Evolutionary conservation across 2,329 filamentous ascomycete genomes (phyloP).

Genomic region (Neoascochyta sp.): DNA sequence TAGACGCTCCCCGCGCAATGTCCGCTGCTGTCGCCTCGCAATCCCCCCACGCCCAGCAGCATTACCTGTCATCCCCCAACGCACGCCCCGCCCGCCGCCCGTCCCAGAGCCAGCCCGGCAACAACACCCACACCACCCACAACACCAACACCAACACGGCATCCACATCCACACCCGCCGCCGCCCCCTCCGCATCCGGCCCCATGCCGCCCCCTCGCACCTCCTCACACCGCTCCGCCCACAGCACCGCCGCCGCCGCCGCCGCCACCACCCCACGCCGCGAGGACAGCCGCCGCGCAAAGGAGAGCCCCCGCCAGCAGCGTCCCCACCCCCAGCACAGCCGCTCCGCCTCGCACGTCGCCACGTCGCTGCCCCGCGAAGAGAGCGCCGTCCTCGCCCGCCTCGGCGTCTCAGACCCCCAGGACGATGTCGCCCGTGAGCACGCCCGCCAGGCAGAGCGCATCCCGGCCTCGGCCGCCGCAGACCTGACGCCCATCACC

Average conservation of each 20-base stretch:
- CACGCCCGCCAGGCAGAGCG: conserved; percentile 65
- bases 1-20: conserved; percentile 22
- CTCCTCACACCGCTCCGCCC: conserved; percentile 62
- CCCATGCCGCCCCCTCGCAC: conserved; percentile 74
- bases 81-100: conserved; percentile 34
- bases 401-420: conserved; percentile 71
- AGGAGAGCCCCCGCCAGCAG: conserved; percentile 36
- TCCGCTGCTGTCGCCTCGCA: conserved; percentile 39
- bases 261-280: conserved; percentile 26
- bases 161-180: conserved; percentile 46
- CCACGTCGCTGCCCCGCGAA: conserved; percentile 62
- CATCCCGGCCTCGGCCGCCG: conserved; percentile 41
- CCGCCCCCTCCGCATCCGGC: conserved; percentile 54
- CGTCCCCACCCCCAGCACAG: conserved; percentile 41
- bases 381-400: conserved; percentile 75
- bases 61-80: conserved; percentile 29
- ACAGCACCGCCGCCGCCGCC: conserved; percentile 16
- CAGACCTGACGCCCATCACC: conserved; percentile 45
- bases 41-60: conserved; percentile 32
- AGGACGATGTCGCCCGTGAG: conserved; percentile 69
- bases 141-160: conserved; percentile 33
- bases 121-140: conserved; percentile 41
- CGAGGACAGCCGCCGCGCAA: conserved; percentile 42
- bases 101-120: conserved; percentile 32
- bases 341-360: conserved; percentile 49